Conservation (phyloP, 108 stramenopile species). For the Skeletonema costatum region DNA sequence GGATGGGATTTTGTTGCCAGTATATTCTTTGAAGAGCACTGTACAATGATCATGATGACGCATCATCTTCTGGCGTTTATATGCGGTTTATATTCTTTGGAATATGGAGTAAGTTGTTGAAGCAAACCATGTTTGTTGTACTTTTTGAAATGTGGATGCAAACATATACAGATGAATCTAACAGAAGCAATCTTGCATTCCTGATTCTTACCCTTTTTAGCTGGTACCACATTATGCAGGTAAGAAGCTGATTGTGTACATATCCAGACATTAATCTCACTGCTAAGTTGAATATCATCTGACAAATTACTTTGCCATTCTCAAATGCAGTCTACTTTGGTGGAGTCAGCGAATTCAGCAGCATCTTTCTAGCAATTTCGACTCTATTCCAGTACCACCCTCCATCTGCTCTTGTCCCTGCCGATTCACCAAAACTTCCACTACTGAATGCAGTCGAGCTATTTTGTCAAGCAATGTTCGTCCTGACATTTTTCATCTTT, state of each 20-base stretch:
- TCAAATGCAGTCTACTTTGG: conserved; percentile 56
- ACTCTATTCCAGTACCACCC: conserved; percentile 64
- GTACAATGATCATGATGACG: conserved; percentile 51
- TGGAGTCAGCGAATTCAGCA: conserved; percentile 67
- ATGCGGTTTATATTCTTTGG: conserved; percentile 50
- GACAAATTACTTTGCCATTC: conserved; percentile 7
- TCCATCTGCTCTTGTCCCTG: conserved; percentile 30
- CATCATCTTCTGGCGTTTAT: conserved; percentile 69
- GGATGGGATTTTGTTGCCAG: conserved; percentile 64
- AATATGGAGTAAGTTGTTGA: conserved; percentile 50
- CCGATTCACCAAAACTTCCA: conserved; percentile 6
- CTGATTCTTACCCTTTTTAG: not conserved
- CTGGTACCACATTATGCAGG: conserved; percentile 19
- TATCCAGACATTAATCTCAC: not conserved
- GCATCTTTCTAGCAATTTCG: conserved; percentile 58
- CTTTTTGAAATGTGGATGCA: not conserved
- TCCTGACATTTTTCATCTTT: conserved; percentile 48
- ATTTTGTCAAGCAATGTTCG: conserved; percentile 37
- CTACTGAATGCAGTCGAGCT: conserved; percentile 8
- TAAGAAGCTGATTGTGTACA: not conserved
- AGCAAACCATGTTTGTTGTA: not conserved
- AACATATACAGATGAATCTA: not conserved
- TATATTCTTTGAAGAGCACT: conserved; percentile 55
- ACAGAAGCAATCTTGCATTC: not conserved
- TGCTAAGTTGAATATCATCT: not conserved